Base-by-base conservation (phyloP, 768 basidiomycete species). In the Phlegmacium glaucopus region DNA sequence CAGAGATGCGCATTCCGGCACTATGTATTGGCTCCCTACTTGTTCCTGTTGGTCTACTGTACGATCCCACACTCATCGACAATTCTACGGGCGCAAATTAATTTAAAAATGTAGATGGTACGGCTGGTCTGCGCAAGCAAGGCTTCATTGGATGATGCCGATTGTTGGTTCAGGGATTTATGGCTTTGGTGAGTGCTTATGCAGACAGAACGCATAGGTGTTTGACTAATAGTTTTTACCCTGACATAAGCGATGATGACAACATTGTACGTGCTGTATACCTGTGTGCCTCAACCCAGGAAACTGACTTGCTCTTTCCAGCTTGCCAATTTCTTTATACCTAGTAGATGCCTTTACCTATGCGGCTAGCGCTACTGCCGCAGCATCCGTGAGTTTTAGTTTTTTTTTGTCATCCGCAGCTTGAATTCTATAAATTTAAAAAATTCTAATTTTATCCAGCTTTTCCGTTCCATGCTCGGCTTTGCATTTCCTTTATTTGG, bases 131-230 rank as follows among this genome's bases (percentile, higher is more conserved):
- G 87, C 86, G 4, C 69, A 84, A 48, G 77, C 79, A 0, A 64
- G 65, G 39, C 52, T 79, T 0, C 85, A 88, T 55, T 88, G 85
- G 85, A 85, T 88, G 28, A 82, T 88, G 82, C 87, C 87, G 15
- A 85, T 88, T 52, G 67, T 76, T 41, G 83, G 82, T 4, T 73
- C 85, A 2, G 74, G 71, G 4, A 77, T 83, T 41, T 83, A 75
- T 49, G 78, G 79, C 5, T 84, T 85, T 47, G 63, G 63, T 34
- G 32, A 34, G 6, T 34, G 13, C 6, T n/a, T 34, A n/a, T 34
- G 32, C 32, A 2, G 4, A 11, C 6, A 6, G 6, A 2, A 10
- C 32, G 11, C 32, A 34, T 34, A n/a, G 32, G 11, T 34, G 2
- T 3, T n/a, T 10, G 6, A 6, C 32, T 34, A 11, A n/a, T 22